Evolutionary conservation across 805 yeast genomes (phyloP), one percentile per base, ranked within the genome.

Genomic region (Kodamaea leandrae): DNA sequence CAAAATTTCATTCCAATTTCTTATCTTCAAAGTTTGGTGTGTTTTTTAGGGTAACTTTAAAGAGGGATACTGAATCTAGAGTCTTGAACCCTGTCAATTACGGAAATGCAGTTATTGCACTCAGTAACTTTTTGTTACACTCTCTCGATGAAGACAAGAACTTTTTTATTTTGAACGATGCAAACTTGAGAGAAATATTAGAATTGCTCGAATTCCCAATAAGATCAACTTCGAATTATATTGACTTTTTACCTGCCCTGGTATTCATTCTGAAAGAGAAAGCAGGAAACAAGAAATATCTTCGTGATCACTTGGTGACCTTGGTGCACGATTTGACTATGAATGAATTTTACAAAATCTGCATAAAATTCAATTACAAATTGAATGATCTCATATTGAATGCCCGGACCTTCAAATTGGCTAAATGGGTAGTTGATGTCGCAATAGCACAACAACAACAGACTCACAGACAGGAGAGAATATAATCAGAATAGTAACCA

Each of bases 371-470:
- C 58, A 82, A 82, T 54, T 74, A 69, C 30, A 70, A 78, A 34
- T 61, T 85, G 45, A 82, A 82, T 54, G 89, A 83, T 51, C 72
- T 84, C 48, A 71, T 78, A 18, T 63, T 85, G 32, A 72, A 77
- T 38, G 77, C 83, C 3, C 78, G 78, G 35, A 85, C 84, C 4
- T 77, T 78, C 52, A 78, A 77, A 47, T 66, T 83, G 47, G 87
- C 87, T 13, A 81, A 82, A 53, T 79, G 86, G 82, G 84, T 84
- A 19, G 71, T 82, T 42, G 89, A 83, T 49, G 73, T 73, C 21
- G 83, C 83, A 12, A 65, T 77, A 40, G 79, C 77, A 13, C 78
- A 76, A 42, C 69, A 68, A 45, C 64, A 58, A 40, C 61, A 61
- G 41, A 47, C 47, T 29, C 41, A 40, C 17, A 10, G 17, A 13